Evolutionary conservation across 495 filamentous ascomycete genomes (phyloP).

Genomic region (Daldinia childiae): DNA sequence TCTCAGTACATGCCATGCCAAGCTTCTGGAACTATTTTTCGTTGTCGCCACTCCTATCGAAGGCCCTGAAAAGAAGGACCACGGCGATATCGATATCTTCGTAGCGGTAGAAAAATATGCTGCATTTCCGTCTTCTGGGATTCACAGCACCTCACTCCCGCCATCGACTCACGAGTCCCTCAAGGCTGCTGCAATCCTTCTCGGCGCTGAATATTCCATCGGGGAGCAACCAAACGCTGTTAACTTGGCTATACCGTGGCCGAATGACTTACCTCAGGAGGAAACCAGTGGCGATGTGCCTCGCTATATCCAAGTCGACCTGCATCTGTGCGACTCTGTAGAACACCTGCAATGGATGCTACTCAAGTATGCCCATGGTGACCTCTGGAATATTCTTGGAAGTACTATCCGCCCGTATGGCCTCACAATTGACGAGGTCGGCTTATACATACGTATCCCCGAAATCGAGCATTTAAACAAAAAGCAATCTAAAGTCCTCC

Average conservation of each 20-base stretch:
- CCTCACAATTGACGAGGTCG: constrained; percentile 67
- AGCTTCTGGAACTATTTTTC: constrained; percentile 57
- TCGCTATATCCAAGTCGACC: constrained; percentile 70
- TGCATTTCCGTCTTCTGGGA: constrained; percentile 28
- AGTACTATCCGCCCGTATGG: constrained; percentile 67
- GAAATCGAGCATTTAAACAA: constrained; percentile 67
- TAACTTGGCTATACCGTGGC: constrained; percentile 64
- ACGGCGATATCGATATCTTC: constrained; percentile 71
- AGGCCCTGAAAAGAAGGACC: constrained; percentile 62
- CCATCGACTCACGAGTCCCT: background rate
- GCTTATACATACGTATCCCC: constrained; percentile 67
- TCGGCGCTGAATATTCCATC: constrained; percentile 48
- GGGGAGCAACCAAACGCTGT: constrained; percentile 37
- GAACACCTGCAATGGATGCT: constrained; percentile 64
- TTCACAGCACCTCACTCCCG: background rate
- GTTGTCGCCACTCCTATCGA: constrained; percentile 62
- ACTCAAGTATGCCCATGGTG: constrained; percentile 71
- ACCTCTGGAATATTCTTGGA: constrained; percentile 73
- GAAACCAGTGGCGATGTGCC: background rate
- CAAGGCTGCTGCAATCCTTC: constrained; percentile 16
- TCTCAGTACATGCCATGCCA: constrained; percentile 48
- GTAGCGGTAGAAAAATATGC: constrained; percentile 52
- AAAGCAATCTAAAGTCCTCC: constrained; percentile 64
- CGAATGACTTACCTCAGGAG: constrained; percentile 31
- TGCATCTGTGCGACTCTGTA: constrained; percentile 59